Percentiles rank a stretch among this genome's conserved stretches.
Conservation (phyloP, 371 early-diverging fungal species). For the Saksenaea vasiformis region DNA sequence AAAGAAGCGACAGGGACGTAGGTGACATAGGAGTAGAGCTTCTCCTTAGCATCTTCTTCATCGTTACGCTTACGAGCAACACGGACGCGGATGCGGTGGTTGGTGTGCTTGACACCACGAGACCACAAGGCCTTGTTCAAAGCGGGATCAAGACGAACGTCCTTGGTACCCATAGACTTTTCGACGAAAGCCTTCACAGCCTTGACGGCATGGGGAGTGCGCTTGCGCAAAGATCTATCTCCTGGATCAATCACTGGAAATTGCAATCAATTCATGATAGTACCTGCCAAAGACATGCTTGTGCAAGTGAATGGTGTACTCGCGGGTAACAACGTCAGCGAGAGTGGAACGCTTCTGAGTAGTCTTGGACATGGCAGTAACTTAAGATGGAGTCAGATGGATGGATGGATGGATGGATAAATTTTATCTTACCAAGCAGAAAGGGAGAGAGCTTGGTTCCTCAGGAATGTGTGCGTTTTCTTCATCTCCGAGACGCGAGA, state of each 20-base stretch:
- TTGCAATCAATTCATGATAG: too few relatives aligned
- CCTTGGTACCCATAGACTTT: conserved; percentile 84
- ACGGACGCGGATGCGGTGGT: conserved; percentile 90
- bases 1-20: conserved; percentile 81
- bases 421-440: not conserved
- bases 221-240: conserved; percentile 82
- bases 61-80: conserved; percentile 89
- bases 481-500: too few relatives aligned
- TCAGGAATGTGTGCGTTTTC: too few relatives aligned
- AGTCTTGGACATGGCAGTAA: conserved; percentile 14
- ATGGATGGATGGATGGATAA: conserved; percentile 17
- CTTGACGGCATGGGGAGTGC: conserved; percentile 91
- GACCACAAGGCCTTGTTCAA: conserved; percentile 84
- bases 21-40: conserved; percentile 87
- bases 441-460: not conserved
- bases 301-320: conserved; percentile 85
- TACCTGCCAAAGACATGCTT: conserved; percentile 69
- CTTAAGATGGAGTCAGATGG: not conserved
- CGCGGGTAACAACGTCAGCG: conserved; percentile 22
- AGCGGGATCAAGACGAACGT: conserved; percentile 73
- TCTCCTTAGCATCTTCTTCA: conserved; percentile 87
- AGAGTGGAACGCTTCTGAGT: conserved; percentile 24
- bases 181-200: conserved; percentile 80
- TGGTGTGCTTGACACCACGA: conserved; percentile 84
- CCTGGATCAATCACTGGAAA: too few relatives aligned